Evolutionary conservation across 495 filamentous ascomycete species (phyloP).

Genomic region (Penicillium paxilli): DNA sequence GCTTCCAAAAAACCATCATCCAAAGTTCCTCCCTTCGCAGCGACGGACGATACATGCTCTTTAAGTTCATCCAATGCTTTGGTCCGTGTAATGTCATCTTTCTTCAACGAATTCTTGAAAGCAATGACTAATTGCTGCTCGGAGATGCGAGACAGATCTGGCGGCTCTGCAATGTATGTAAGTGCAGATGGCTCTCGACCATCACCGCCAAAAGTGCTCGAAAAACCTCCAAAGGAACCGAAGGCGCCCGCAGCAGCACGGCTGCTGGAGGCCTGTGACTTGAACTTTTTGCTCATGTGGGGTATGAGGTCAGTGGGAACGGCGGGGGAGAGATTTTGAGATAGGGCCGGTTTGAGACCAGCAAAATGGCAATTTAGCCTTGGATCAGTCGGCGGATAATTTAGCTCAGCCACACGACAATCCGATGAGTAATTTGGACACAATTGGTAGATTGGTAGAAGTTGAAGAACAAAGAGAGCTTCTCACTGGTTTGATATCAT

Average conservation of each 20-base stretch:
- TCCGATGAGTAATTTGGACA: not conserved
- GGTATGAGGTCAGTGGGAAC: conserved; percentile 39
- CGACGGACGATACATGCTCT: conserved; percentile 53
- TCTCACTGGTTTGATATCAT: conserved; percentile 1
- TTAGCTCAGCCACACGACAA: not conserved
- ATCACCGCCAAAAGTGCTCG: conserved; percentile 45
- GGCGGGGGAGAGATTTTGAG: conserved; percentile 17
- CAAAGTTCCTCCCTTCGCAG: conserved; percentile 50
- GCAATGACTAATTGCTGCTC: conserved; percentile 80
- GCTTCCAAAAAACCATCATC: conserved; percentile 79
- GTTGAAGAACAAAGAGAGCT: conserved; percentile 5
- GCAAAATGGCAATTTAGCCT: not conserved
- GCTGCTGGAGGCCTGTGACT: conserved; percentile 71
- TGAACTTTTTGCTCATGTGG: conserved; percentile 70
- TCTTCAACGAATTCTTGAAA: conserved; percentile 91
- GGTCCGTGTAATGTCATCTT: conserved; percentile 87
- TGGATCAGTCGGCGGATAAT: not conserved
- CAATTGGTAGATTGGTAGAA: too few relatives aligned
- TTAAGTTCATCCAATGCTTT: conserved; percentile 89
- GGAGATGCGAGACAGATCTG: conserved; percentile 73
- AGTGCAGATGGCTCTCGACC: conserved; percentile 55
- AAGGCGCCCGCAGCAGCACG: conserved; percentile 56
- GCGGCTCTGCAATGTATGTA: conserved; percentile 86
- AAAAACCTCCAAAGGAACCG: conserved; percentile 47
- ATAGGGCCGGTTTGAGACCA: conserved; percentile 4